These are phyloP conservation scores for Chlorella vulgaris DNA, from an alignment of 139 green algal genomes.

Conservation along the genomic window DNA sequence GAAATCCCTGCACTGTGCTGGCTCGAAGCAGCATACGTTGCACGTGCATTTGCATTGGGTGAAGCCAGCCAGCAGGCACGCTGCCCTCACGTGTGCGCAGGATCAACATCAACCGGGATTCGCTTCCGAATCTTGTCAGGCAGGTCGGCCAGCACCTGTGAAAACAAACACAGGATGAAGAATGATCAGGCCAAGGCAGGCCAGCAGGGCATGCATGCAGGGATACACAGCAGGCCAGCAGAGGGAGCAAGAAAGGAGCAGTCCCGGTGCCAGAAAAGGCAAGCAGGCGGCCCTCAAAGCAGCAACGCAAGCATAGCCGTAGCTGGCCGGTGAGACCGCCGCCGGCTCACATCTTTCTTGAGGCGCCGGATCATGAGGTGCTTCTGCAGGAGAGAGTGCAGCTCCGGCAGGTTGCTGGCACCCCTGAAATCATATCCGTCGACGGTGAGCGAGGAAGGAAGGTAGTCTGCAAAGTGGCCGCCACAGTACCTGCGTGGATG, in stretches of 20 bases:
- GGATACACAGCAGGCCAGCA: no score
- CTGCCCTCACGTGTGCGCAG: background rate
- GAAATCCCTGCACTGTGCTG: no score
- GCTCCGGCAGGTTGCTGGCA: constrained; percentile 68
- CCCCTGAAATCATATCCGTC: constrained; percentile 24
- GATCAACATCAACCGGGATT: background rate
- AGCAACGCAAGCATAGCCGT: background rate
- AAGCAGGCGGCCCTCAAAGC: no score
- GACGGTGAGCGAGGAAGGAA: constrained; percentile 13
- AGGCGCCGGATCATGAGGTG: constrained; percentile 87
- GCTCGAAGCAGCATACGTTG: no score
- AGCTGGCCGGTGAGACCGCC: background rate
- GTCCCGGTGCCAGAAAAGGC: no score
- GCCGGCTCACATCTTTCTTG: constrained; percentile 57
- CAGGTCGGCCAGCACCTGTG: constrained; percentile 32
- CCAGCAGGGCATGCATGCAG: no score
- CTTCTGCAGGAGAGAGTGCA: constrained; percentile 73
- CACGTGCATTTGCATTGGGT: no score
- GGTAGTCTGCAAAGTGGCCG: background rate
- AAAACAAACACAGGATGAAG: no score
- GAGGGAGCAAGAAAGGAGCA: no score
- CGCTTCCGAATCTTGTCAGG: constrained; percentile 32
- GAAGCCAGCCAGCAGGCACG: background rate
- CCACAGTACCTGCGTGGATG: constrained; percentile 64
- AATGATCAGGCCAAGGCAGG: no score